A percentile compares a stretch with the other conserved stretches of the same genome.
phyloP scores from a whole-genome alignment of 2,329 filamentous ascomycete species.

The Ilyonectria robusta region DNA sequence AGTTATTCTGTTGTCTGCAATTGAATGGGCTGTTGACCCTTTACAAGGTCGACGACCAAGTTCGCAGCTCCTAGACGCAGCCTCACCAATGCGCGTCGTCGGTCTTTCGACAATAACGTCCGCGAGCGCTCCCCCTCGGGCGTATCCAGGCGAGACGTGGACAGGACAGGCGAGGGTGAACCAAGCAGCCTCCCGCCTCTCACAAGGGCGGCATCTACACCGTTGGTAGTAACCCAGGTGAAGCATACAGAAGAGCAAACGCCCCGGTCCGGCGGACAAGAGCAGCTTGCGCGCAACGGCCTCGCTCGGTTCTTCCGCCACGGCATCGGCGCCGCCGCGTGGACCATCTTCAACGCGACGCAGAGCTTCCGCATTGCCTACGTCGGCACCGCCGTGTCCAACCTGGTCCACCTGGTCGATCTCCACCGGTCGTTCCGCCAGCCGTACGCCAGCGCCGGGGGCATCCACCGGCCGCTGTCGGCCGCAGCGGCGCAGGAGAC shows the following conservation, averaged over 20 bases:
- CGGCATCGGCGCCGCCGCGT: conserved; percentile 43
- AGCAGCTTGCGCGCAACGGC: conserved; percentile 42
- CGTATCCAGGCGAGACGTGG: conserved; percentile 24
- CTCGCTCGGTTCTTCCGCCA: conserved; percentile 45
- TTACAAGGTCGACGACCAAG: conserved; percentile 40
- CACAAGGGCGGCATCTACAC: conserved; percentile 17
- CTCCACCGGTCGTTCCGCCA: conserved; percentile 44
- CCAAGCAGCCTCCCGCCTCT: conserved; percentile 3
- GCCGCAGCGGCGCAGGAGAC: conserved; percentile 34
- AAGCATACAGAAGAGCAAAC: conserved; percentile 26
- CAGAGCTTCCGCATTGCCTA: conserved; percentile 47
- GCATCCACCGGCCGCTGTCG: conserved; percentile 26
- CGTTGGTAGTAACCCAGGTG: conserved; percentile 4
- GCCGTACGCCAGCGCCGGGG: conserved; percentile 36
- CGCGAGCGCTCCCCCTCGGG: conserved; percentile 15
- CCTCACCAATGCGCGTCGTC: conserved; percentile 32
- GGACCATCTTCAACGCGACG: conserved; percentile 43
- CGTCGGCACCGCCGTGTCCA: conserved; percentile 45
- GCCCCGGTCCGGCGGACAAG: conserved; percentile 32
- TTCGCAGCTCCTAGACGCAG: conserved; percentile 38
- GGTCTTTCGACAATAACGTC: neutral
- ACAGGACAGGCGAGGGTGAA: conserved; percentile 1
- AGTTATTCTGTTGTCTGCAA: neutral
- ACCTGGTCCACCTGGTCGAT: conserved; percentile 42
- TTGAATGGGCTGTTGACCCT: conserved; percentile 14